Evolutionary conservation across 2,329 filamentous ascomycete species (phyloP), one percentile per base, ranked within the genome.

Genomic region (Colletotrichum spinosum): DNA sequence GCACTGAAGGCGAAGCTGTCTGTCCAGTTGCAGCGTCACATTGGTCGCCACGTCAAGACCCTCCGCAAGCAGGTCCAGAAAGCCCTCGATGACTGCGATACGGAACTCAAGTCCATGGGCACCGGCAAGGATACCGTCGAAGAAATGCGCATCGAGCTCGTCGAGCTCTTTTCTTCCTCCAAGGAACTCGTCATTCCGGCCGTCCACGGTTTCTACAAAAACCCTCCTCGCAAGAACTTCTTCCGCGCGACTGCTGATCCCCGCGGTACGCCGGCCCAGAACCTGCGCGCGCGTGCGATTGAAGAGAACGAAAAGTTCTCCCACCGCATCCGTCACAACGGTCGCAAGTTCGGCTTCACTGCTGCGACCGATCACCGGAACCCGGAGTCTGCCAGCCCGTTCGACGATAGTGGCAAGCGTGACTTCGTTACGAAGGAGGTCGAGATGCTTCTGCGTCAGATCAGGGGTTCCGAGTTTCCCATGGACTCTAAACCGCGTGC

Each of bases 141-240:
- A 66, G 83, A 85, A 75, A 85, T 85, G 83, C 78, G 82, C 12
- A 78, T 84, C 64, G 81, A 85, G 71, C 83, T 85, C 70, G 82
- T 83, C 49, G 83, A 85, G 69, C 77, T 85, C 6, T 85, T 85
- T 65, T 84, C 83, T 0, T 76, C 79, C 0, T 85, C 81, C 38
- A 84, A 84, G 74, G 83, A 85, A 57, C 78, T 85, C n/a, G 82
- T 85, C 42, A 84, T 82, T 1, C 83, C 83, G 3, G 83, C 83
- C 44, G 81, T 85, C 34, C 83, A 85, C 57, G 83, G 83, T 54
- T 84, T 83, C 74, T 85, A 85, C 79, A 85, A 85, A 76, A 85
- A 85, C 65, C 83, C 83, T 0, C 82, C 83, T 13, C 81, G 81
- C 61, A 82, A 83, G 70, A 78, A 76, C 57, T 85, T 85, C 75